These are phyloP conservation scores for Earliella scabrosa DNA, from an alignment of 1,284 basidiomycete genomes.

Conservation along the genomic window DNA sequence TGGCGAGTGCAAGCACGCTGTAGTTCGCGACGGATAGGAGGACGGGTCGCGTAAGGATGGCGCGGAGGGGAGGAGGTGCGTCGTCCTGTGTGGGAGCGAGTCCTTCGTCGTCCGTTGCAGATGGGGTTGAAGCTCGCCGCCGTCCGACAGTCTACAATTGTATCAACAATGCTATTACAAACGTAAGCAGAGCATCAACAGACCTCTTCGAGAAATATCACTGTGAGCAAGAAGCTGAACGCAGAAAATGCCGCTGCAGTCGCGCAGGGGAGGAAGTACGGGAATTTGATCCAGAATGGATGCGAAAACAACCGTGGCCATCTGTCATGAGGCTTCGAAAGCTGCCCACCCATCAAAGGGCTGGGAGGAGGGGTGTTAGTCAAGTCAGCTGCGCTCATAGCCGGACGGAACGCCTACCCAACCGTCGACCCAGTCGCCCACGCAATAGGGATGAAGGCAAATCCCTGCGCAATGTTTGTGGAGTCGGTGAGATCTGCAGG, in stretches of 20 bases:
- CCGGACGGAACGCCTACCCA: conserved; percentile 42
- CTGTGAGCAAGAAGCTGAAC: conserved; percentile 40
- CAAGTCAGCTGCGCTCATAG: too few species aligned
- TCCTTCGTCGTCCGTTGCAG: not conserved
- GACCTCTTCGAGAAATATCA: conserved; percentile 55
- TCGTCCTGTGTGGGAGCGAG: conserved; percentile 15
- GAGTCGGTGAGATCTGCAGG: conserved; percentile 50
- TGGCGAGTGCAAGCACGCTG: conserved; percentile 63
- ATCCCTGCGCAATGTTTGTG: conserved; percentile 54
- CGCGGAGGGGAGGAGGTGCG: conserved; percentile 42
- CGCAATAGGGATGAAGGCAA: conserved; percentile 50
- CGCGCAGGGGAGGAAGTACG: conserved; percentile 60
- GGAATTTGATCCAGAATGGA: conserved; percentile 54
- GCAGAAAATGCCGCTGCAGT: conserved; percentile 42
- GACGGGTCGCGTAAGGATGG: conserved; percentile 48
- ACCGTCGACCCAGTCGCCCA: conserved; percentile 51
- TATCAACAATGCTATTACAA: too few species aligned
- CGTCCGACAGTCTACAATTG: too few species aligned
- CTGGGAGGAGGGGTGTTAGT: too few species aligned
- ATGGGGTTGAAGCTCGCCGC: too few species aligned
- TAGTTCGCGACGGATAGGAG: conserved; percentile 68
- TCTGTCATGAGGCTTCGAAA: conserved; percentile 49
- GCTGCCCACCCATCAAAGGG: conserved; percentile 52
- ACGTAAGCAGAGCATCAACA: too few species aligned
- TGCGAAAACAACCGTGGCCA: conserved; percentile 49